Evolutionary conservation across 805 yeast species (phyloP), one percentile per base, ranked within the genome.

Genomic region (Metschnikowia arizonensis): DNA sequence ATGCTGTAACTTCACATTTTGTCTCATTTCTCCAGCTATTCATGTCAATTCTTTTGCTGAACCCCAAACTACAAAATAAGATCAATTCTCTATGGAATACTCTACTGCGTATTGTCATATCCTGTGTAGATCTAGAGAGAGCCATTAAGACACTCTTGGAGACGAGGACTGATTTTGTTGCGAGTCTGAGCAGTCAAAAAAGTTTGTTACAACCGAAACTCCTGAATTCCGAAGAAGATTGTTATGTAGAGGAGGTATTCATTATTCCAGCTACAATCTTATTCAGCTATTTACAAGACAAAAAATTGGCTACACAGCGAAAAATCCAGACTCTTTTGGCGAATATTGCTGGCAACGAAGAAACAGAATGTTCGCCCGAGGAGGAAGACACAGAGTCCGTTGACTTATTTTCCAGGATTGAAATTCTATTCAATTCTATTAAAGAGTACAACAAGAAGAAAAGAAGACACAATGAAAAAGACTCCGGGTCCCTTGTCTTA

Each of bases 261-360:
- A 37, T 12, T 10, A 9, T 28, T 2, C 40, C 40, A 8, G 33
- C 33, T 9, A 33, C 40, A 6, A 28, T 37, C 9, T 29, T 37
- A 10, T 8, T 19, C 8, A 37, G 40, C 18, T 18, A 32, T 18
- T 37, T 37, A 17, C 40, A 37, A 37, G 40, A 9, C 8, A 37
- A 29, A 28, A 37, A 37, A 29, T 14, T 26, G 5, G 31, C 26
- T 18, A 29, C 33, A n/a, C 40, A 37, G 33, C 40, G 32, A 26
- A 37, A 17, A n/a, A 14, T 37, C 11, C 40, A 37, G 24, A 19
- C 23, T 28, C 40, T 33, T 21, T 33, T 33, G 36, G 26, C 25
- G 9, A 21, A 21, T 19, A 18, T 37, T n/a, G 33, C n/a, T 34
- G 19, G n/a, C 29, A 17, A 26, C 33, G 12, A 37, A 18, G 33